Percentiles rank a stretch among this genome's conserved stretches.
Evolutionary conservation across 2,329 filamentous ascomycete species (phyloP).

Genomic region (Atkinsonella texensis): DNA sequence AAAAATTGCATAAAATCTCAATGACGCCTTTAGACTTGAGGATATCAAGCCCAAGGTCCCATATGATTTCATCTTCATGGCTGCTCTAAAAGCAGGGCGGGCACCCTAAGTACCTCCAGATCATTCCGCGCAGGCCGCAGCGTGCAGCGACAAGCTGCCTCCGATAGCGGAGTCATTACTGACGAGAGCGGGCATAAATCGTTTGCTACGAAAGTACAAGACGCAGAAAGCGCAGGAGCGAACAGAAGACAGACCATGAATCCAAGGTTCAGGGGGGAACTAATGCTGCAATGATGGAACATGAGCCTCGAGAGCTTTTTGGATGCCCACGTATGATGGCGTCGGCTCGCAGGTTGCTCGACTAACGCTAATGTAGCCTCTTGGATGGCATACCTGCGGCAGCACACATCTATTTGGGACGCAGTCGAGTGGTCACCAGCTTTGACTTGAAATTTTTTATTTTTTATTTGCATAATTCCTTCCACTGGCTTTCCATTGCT

Average conservation of each 20-base stretch:
- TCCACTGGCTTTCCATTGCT: too few species aligned
- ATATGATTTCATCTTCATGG: slow-evolving; percentile 38
- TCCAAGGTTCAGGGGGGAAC: slow-evolving; percentile 16
- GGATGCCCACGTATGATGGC: slow-evolving; percentile 25
- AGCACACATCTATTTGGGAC: too few species aligned
- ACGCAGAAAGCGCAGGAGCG: slow-evolving; percentile 7
- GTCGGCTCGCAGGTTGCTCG: slow-evolving; percentile 21
- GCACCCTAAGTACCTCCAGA: slow-evolving; percentile 31
- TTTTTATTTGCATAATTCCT: too few species aligned
- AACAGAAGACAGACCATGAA: slow-evolving; percentile 12
- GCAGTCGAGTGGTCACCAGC: too few species aligned
- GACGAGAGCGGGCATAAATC: slow-evolving; percentile 25
- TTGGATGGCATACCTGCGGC: too few species aligned
- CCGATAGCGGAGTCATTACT: slow-evolving; percentile 32
- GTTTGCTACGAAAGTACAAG: slow-evolving; percentile 8
- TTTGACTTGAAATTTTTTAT: too few species aligned
- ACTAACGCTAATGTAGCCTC: too few species aligned
- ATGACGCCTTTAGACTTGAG: slow-evolving; percentile 14
- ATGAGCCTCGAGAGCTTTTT: slow-evolving; percentile 23
- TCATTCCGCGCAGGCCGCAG: slow-evolving; percentile 27
- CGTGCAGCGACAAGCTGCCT: slow-evolving; percentile 23
- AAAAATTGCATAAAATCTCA: too few species aligned
- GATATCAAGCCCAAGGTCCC: slow-evolving; percentile 25
- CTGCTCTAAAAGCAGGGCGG: slow-evolving; percentile 37
- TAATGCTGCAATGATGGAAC: slow-evolving; percentile 14